Percentiles rank a stretch among this genome's conserved stretches.
phyloP scores from a whole-genome alignment of 2,329 filamentous ascomycete genomes.

The Fusarium brachygibbosum region DNA sequence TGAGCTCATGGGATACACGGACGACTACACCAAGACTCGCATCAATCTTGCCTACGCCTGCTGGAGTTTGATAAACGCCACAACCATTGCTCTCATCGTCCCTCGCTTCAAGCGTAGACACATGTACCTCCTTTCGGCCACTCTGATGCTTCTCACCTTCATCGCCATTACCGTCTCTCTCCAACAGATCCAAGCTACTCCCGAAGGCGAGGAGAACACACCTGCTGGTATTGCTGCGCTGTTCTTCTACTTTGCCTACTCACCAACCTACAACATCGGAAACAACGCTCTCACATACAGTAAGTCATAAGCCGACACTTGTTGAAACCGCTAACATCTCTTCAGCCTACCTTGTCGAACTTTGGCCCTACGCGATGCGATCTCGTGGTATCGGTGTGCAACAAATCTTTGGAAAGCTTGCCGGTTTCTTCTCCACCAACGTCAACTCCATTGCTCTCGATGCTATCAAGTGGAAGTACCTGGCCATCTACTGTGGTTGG shows the following conservation, averaged over 20 bases:
- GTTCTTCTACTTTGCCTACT: conserved; percentile 39
- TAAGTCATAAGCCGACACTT: not conserved
- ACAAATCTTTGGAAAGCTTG: conserved; percentile 65
- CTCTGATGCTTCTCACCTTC: conserved; percentile 62
- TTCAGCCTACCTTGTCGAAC: conserved; percentile 65
- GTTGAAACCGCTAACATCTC: not conserved
- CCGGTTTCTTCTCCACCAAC: conserved; percentile 59
- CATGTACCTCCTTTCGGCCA: conserved; percentile 67
- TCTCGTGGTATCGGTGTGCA: conserved; percentile 70
- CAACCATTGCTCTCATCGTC: conserved; percentile 57
- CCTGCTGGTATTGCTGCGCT: conserved; percentile 32
- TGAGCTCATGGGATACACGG: conserved; percentile 60
- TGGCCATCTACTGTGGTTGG: conserved; percentile 61
- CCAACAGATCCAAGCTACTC: conserved; percentile 56
- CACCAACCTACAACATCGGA: conserved; percentile 41
- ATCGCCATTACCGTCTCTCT: conserved; percentile 66
- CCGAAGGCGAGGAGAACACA: conserved; percentile 19
- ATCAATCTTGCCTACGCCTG: conserved; percentile 62
- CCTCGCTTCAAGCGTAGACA: conserved; percentile 62
- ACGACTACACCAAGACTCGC: conserved; percentile 58
- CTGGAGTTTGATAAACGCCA: conserved; percentile 61
- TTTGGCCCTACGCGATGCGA: conserved; percentile 70
- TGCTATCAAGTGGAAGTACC: conserved; percentile 58
- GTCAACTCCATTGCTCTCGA: conserved; percentile 61
- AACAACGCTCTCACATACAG: conserved; percentile 44